Base-by-base conservation (phyloP, 2,329 filamentous ascomycete genomes). In the Allantophomopsis lycopodina region DNA sequence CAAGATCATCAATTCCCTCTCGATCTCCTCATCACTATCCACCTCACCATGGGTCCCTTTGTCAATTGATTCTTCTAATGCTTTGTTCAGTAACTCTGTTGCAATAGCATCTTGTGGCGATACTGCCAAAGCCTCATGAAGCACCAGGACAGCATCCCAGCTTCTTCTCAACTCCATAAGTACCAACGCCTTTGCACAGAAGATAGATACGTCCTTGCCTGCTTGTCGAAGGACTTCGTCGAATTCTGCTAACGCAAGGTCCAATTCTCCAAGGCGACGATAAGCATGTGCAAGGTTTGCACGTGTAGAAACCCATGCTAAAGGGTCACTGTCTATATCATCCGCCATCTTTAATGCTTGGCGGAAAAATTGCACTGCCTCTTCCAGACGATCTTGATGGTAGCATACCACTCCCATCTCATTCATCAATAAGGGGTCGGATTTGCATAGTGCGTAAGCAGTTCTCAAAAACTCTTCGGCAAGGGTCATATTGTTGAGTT, bases 391-490 rank as follows among this genome's bases (percentile, higher is more conserved):
- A 49, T 84, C 79, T 56, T 95, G 86, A 56, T 96, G 87, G 55
- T 94, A 98, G 48, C 86, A 80, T n/a, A 95, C 87, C 4, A 96
- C 79, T 4, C 89, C 93, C 63, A 96, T 80, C 62, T 98, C 91
- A 56, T 98, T 98, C 40, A 98, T 69, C 4, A 98, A 74, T 5
- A 96, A 63, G 0, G 91, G 91, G 51, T 98, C 91, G 1, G 78
- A 82, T 50, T 79, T 76, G 64, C 86, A 93, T 11, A 93, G 68
- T 0, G 74, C 70, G 57, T 91, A 93, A 0, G 91, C 88, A 3
- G 86, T 87, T 52, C 85, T 87, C 35, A 96, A 73, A 57, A 96
- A 98, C 58, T 98, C 91, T 47, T 93, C 83, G 0, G 93, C 91
- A 13, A 96, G 71, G 1, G 79, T 79, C 74, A 96, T 84, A 52